These are phyloP conservation scores for Arthrobotrys sphaeroides DNA, from an alignment of 2,329 filamentous ascomycete species.

Conservation along the genomic window DNA sequence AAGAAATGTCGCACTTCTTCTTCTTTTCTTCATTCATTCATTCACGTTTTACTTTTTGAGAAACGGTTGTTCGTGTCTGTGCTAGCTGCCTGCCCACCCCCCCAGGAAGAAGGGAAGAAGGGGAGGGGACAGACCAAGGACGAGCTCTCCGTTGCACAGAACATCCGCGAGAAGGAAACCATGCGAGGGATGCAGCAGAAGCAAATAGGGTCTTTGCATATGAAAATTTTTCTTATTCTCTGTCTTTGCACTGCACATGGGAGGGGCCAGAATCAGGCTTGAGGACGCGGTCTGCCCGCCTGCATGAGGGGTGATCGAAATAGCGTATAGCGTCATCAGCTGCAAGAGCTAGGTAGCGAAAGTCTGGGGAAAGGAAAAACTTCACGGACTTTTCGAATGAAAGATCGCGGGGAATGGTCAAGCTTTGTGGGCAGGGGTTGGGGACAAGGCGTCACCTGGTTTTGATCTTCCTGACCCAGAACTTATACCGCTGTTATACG, in stretches of 20 bases:
- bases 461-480: constrained; percentile 9
- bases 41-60: constrained; percentile 42
- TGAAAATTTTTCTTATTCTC: constrained; percentile 28
- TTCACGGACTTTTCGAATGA: constrained; percentile 3
- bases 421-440: constrained; percentile 32
- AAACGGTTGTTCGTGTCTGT: constrained; percentile 29
- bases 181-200: constrained; percentile 48
- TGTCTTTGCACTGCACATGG: too few relatives aligned
- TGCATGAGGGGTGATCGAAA: constrained; percentile 46
- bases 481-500: too few relatives aligned
- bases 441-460: constrained; percentile 46
- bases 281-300: constrained; percentile 27
- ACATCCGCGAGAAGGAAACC: constrained; percentile 39
- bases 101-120: too few relatives aligned
- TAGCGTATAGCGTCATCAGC: constrained; percentile 48
- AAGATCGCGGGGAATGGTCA: constrained; percentile 36
- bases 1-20: constrained; percentile 53
- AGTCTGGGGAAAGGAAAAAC: constrained; percentile 49
- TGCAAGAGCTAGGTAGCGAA: constrained; percentile 50
- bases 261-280: constrained; percentile 52
- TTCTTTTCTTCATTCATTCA: too few relatives aligned
- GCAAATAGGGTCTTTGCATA: constrained; percentile 28
- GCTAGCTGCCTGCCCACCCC: constrained; percentile 30
- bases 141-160: constrained; percentile 52
- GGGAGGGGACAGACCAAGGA: constrained; percentile 36